Base-by-base conservation (phyloP, 495 filamentous ascomycete species). In the Symbiotaphrina buchneri region DNA sequence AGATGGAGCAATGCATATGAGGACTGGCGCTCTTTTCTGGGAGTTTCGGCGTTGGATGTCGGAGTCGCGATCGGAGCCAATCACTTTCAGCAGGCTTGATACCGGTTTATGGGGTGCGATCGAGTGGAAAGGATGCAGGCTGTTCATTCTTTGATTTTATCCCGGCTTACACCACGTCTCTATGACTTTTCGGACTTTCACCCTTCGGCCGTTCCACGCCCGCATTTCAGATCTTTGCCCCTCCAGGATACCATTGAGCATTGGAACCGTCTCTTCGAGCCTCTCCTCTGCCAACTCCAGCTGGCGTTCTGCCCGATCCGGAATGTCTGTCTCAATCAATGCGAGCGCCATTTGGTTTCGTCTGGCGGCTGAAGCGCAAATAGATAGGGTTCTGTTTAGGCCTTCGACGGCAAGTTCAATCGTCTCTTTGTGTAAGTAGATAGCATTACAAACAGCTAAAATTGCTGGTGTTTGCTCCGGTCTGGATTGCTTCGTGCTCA, bases 1-100 rank as follows among this genome's bases (percentile, higher is more conserved):
- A 95, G 61, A 93, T 97, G 83, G 90, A 95, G 49, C 84, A 94
- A 54, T 71, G 69, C 36, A 63, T 84, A 37, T 81, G 46, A 73
- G 33, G 20, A 5, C 8, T 22, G 2, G 7, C 19, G 17, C 2
- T 29, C n/a, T 11, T 22, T 27, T 16, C 17, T 15, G 21, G 15
- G 19, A 36, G 21, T 34, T 10, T 2, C 27, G 19, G 26, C 23
- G 32, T 43, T 37, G 46, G 50, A 42, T 42, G 42, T 39, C 25
- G 48, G 52, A 40, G 41, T 49, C 48, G 6, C 28, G 32, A 39
- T 31, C 26, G 29, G 26, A 28, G 14, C 13, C 13, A 28, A 16
- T 10, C 8, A n/a, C 22, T 25, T 25, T 8, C 18, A 30, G 27
- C n/a, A 27, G 10, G 21, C 27, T 39, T 39, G 15, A 21, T 26